These are phyloP conservation scores for Candida methanosorbosa DNA, from an alignment of 805 yeast genomes.

Conservation along the genomic window DNA sequence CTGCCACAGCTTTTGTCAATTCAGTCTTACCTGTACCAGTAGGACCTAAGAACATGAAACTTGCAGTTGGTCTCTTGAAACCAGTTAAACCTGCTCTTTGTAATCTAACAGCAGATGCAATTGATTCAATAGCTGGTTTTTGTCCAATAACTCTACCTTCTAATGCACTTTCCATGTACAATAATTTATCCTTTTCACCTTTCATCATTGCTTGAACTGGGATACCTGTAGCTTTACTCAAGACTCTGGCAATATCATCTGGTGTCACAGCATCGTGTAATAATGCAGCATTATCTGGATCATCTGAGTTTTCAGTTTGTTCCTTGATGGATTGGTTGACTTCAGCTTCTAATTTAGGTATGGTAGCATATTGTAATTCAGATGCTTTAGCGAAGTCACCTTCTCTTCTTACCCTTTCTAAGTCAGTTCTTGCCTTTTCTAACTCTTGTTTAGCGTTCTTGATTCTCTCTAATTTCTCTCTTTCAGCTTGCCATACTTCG, in stretches of 20 bases:
- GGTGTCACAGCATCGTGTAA: slow-evolving; percentile 90
- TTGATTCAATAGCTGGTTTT: slow-evolving; percentile 85
- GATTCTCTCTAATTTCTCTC: slow-evolving; percentile 62
- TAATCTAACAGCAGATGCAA: slow-evolving; percentile 88
- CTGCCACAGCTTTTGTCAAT: slow-evolving; percentile 85
- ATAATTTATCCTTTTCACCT: slow-evolving; percentile 87
- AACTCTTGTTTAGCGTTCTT: slow-evolving; percentile 74
- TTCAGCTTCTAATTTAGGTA: slow-evolving; percentile 67
- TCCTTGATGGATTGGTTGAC: slow-evolving; percentile 37
- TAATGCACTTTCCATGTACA: slow-evolving; percentile 78
- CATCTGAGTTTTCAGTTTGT: slow-evolving; percentile 6
- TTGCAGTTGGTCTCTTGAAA: slow-evolving; percentile 91
- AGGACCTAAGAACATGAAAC: slow-evolving; percentile 95
- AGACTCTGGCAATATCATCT: slow-evolving; percentile 88
- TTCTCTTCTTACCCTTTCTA: slow-evolving; percentile 74
- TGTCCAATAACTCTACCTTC: slow-evolving; percentile 85
- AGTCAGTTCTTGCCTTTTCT: slow-evolving; percentile 75
- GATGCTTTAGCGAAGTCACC: slow-evolving; percentile 88
- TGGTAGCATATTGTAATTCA: slow-evolving; percentile 76
- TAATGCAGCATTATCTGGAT: slow-evolving; percentile 28
- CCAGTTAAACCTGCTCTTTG: slow-evolving; percentile 96
- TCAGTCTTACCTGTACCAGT: slow-evolving; percentile 99
- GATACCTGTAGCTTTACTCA: slow-evolving; percentile 91
- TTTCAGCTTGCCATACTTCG: slow-evolving; percentile 81
- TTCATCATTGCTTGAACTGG: slow-evolving; percentile 86